A percentile compares a stretch with the other conserved stretches of the same genome.
Evolutionary conservation across 352 stramenopile species (phyloP).

Genomic region (Elongisporangium undulatum): DNA sequence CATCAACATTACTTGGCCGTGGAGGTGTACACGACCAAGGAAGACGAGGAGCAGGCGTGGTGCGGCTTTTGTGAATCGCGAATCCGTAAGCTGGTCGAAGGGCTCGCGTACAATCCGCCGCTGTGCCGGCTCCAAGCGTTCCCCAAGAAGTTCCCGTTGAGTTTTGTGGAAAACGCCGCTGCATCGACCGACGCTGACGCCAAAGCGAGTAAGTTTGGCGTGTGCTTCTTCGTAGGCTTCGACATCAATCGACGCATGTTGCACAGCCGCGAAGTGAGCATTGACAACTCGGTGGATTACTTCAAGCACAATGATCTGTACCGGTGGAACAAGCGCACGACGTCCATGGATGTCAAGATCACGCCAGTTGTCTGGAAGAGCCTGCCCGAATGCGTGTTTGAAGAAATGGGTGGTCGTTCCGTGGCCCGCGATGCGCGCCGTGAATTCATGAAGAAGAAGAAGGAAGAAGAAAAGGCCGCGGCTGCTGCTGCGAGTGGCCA

Average conservation of each 20-base stretch:
- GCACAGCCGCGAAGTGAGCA: slow-evolving; percentile 74
- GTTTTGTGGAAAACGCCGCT: slow-evolving; percentile 28
- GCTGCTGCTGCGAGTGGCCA: slow-evolving; percentile 32
- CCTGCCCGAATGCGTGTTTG: slow-evolving; percentile 79
- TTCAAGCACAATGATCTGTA: slow-evolving; percentile 89
- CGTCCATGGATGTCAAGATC: slow-evolving; percentile 84
- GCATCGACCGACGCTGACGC: background rate
- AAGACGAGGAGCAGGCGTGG: slow-evolving; percentile 91
- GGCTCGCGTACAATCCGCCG: slow-evolving; percentile 74
- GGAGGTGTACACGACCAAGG: slow-evolving; percentile 86
- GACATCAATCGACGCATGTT: slow-evolving; percentile 79
- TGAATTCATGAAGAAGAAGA: slow-evolving; percentile 85
- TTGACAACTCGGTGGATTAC: slow-evolving; percentile 84
- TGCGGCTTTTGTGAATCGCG: slow-evolving; percentile 93
- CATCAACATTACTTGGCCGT: slow-evolving; percentile 90
- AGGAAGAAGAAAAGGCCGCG: slow-evolving; percentile 73
- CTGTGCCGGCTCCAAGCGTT: slow-evolving; percentile 80
- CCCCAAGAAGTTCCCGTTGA: slow-evolving; percentile 83
- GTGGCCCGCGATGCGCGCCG: slow-evolving; percentile 53
- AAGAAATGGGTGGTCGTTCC: slow-evolving; percentile 75
- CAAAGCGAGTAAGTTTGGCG: slow-evolving; percentile 60
- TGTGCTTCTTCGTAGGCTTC: slow-evolving; percentile 85
- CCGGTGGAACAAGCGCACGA: slow-evolving; percentile 84
- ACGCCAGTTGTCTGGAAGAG: slow-evolving; percentile 86
- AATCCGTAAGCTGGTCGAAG: slow-evolving; percentile 89